Evolutionary conservation across 2,329 filamentous ascomycete genomes (phyloP).

Genomic region (Boeremia exigua): DNA sequence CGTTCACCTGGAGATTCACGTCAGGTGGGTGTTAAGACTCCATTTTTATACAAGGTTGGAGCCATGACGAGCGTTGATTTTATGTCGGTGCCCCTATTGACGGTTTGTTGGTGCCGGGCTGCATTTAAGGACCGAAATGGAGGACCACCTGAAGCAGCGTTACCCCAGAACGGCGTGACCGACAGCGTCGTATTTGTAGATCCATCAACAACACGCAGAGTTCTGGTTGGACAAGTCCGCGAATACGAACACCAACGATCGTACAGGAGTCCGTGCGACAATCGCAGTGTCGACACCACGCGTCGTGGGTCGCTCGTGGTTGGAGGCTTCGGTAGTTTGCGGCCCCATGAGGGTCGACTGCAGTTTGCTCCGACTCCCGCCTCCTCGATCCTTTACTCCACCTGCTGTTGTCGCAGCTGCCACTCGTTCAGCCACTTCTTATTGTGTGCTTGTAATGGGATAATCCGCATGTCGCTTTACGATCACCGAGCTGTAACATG

Average conservation of each 20-base stretch:
- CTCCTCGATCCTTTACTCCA: conserved; percentile 4
- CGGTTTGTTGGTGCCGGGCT: not conserved
- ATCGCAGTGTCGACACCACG: conserved; percentile 10
- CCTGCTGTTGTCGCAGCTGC: conserved; percentile 3
- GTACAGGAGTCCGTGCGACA: not conserved
- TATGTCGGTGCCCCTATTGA: not conserved
- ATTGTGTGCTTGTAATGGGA: conserved; percentile 7
- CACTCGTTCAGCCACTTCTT: conserved; percentile 6
- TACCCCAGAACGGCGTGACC: not conserved
- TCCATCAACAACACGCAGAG: not conserved
- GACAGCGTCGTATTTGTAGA: conserved; percentile 10
- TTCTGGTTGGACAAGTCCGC: conserved; percentile 3
- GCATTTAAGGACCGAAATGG: not conserved
- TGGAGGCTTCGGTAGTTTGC: conserved; percentile 6
- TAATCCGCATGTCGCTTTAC: conserved; percentile 1
- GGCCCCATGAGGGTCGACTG: conserved; percentile 3
- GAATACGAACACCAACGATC: conserved; percentile 5
- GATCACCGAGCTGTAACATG: conserved; percentile 10
- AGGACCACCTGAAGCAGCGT: not conserved
- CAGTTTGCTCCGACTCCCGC: conserved; percentile 3
- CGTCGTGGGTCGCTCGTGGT: conserved; percentile 4
- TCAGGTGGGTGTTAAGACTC: too few relatives aligned
- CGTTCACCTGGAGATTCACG: too few relatives aligned
- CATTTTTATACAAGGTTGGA: too few relatives aligned
- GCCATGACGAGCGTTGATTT: not conserved